These are phyloP conservation scores for Schizophyllum commune DNA, from an alignment of 1,284 basidiomycete species.

Conservation along the genomic window DNA sequence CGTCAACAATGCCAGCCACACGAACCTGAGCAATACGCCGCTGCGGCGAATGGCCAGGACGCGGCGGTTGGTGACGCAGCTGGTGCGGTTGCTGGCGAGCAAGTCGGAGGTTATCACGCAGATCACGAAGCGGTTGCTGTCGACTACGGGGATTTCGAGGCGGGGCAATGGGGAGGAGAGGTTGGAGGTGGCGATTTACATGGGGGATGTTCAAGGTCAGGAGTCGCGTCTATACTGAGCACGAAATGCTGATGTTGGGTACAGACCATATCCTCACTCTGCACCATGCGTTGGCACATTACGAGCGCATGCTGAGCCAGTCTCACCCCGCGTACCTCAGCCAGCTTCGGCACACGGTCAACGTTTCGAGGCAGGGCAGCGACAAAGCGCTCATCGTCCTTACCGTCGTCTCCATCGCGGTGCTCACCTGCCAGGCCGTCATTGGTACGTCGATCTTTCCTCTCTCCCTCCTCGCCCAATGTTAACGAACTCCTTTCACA, in stretches of 20 bases:
- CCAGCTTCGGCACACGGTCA: conserved; percentile 62
- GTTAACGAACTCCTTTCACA: background rate
- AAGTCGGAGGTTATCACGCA: conserved; percentile 83
- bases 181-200: conserved; percentile 76
- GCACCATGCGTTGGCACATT: conserved; percentile 81
- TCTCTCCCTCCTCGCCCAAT: conserved; percentile 1
- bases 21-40: conserved; percentile 31
- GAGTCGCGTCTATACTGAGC: conserved; percentile 10
- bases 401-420: conserved; percentile 58
- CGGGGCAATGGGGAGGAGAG: conserved; percentile 38
- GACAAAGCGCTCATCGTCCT: conserved; percentile 66
- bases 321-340: conserved; percentile 83
- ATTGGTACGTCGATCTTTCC: conserved; percentile 38
- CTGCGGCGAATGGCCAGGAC: conserved; percentile 74
- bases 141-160: conserved; percentile 24
- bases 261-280: conserved; percentile 88
- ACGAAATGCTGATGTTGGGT: background rate
- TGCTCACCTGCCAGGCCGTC: conserved; percentile 62
- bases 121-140: conserved; percentile 66
- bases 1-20: conserved; percentile 6
- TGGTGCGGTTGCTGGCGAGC: conserved; percentile 70
- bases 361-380: conserved; percentile 51
- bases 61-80: conserved; percentile 75
- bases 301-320: conserved; percentile 83
- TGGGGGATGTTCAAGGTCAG: conserved; percentile 94